These are phyloP conservation scores for Sinapis alba DNA, from an alignment of 441 rosid species.

Conservation along the genomic window DNA sequence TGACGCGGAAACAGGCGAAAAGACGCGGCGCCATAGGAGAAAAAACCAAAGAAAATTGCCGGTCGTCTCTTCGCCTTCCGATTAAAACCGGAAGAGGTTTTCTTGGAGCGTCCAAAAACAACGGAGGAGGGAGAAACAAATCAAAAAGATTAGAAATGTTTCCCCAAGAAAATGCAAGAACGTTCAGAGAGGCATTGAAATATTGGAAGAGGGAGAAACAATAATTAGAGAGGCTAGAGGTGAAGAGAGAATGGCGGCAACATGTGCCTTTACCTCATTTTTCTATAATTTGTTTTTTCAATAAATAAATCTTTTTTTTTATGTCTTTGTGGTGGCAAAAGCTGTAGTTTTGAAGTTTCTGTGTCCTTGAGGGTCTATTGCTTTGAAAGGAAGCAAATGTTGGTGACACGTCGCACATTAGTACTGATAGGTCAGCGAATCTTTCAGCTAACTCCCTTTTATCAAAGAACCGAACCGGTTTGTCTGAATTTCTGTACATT, in stretches of 20 bases:
- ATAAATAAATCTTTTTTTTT: not conserved
- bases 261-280: conserved; percentile 14
- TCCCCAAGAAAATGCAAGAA: conserved; percentile 28
- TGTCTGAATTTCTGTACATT: not conserved
- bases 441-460: conserved; percentile 13
- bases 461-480: not conserved
- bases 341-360: not conserved
- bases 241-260: conserved; percentile 38
- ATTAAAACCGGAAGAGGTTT: not conserved
- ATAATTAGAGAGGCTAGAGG: conserved; percentile 17
- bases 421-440: conserved; percentile 30
- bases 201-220: conserved; percentile 9
- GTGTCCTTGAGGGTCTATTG: conserved; percentile 5
- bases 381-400: conserved; percentile 22
- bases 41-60: not conserved
- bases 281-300: not conserved
- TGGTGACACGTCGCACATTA: conserved; percentile 33
- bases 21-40: conserved; percentile 65
- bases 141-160: conserved; percentile 31
- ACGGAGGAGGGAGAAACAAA: conserved; percentile 26
- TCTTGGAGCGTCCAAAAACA: not conserved
- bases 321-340: conserved; percentile 30
- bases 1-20: conserved; percentile 64
- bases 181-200: conserved; percentile 8
- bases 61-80: conserved; percentile 29